Evolutionary conservation across 2,329 filamentous ascomycete species (phyloP), one percentile per base, ranked within the genome.

Genomic region (Pseudocercospora pini-densiflorae): DNA sequence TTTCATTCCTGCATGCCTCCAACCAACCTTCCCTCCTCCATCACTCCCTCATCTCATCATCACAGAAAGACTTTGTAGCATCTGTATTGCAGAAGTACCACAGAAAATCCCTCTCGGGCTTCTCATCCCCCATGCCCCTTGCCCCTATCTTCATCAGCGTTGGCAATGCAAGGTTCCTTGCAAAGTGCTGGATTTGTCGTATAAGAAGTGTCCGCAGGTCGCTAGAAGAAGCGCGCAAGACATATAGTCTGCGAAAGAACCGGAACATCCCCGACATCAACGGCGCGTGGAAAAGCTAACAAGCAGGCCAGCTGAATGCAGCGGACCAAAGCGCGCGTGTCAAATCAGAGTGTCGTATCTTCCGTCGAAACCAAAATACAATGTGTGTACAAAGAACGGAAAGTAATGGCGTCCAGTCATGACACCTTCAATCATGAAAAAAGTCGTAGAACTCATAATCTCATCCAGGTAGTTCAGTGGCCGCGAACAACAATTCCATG

Each of bases 401-500:
- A 61, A n/a, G 21, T 60, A n/a, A 51, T 49, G 59, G 45, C 31
- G 43, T 61, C 59, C 43, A 53, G 16, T 61, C 36, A 23, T 61
- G 58, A 31, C n/a, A 51, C 29, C 59, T 31, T 61, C 53, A 60
- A 60, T 36, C 58, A 49, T 59, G 4, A 19, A 27, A 66, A 45
- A 57, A 49, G 33, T 61, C 40, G 43, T 51, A 29, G n/a, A n/a
- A 53, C 59, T 47, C 29, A 31, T 61, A 21, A 24, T 36, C 45
- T 36, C 6, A 29, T 19, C 19, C 31, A 33, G 36, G 29, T 31
- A 12, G 5, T 31, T 66, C 70, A 71, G 51, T 65, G 70, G 40
- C 63, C 64, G 61, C 75, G 72, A 72, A 84, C 79, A 72, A 83
- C 76, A 59, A 84, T 77, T 68, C 81, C 82, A 67, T 84, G 80